Conservation (phyloP, 441 rosid genomes). For the Flueggea neowawraea region DNA sequence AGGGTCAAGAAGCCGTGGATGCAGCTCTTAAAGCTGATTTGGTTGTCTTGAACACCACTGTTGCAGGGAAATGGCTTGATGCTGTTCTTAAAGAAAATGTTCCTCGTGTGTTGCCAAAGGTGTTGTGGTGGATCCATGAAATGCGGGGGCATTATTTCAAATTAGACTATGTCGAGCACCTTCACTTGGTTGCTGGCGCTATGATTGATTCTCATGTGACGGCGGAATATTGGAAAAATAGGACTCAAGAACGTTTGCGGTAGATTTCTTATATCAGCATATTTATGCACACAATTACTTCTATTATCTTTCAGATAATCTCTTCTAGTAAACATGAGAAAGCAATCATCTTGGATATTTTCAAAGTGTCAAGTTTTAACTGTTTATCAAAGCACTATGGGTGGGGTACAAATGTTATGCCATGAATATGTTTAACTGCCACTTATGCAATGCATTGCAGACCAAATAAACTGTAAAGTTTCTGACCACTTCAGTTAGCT, state of each 20-base stretch:
- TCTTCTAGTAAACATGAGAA: neutral
- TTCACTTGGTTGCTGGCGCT: conserved; percentile 82
- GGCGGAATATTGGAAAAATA: conserved; percentile 85
- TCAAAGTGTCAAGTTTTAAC: neutral
- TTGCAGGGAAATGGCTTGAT: conserved; percentile 95
- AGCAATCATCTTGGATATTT: neutral
- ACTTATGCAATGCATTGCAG: too few relatives aligned
- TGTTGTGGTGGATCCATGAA: conserved; percentile 97
- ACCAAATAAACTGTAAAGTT: too few relatives aligned
- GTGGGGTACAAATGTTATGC: too few relatives aligned
- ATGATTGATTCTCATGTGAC: conserved; percentile 92
- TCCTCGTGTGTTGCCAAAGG: conserved; percentile 61
- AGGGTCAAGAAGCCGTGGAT: conserved; percentile 62
- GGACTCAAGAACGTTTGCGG: conserved; percentile 63
- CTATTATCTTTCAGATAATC: neutral
- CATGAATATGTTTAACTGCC: too few relatives aligned
- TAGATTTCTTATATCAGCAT: conserved; percentile 10
- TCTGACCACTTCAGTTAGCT: too few relatives aligned
- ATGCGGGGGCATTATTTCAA: conserved; percentile 96
- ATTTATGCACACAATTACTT: neutral
- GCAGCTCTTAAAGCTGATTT: conserved; percentile 67
- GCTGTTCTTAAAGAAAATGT: conserved; percentile 73
- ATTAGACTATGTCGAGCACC: conserved; percentile 78
- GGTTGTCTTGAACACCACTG: conserved; percentile 84
- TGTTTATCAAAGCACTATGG: too few relatives aligned